These are phyloP conservation scores for Funneliformis mosseae DNA, from an alignment of 192 early-diverging fungal species.

Conservation along the genomic window DNA sequence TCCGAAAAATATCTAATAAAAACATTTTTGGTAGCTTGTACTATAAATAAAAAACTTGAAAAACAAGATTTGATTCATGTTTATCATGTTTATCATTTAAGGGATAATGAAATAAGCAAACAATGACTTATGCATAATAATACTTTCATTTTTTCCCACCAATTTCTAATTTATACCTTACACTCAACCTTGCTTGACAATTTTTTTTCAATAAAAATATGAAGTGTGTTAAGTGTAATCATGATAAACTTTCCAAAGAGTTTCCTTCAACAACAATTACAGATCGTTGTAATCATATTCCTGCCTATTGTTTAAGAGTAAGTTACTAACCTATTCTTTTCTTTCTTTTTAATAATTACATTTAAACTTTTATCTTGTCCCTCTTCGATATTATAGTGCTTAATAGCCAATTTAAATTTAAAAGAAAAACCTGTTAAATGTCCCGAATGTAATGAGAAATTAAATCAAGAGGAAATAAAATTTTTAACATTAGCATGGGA, in stretches of 20 bases:
- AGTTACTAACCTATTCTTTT: background rate
- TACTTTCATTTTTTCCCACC: too few relatives aligned
- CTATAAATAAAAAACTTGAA: background rate
- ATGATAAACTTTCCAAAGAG: slow-evolving; percentile 34
- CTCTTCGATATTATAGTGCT: background rate
- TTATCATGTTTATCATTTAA: background rate
- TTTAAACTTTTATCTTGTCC: background rate
- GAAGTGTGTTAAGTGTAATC: slow-evolving; percentile 31
- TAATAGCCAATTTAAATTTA: background rate
- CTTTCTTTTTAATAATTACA: slow-evolving; percentile 6
- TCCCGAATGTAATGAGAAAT: background rate
- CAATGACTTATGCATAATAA: too few relatives aligned
- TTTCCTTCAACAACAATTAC: slow-evolving; percentile 30
- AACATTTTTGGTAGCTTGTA: background rate
- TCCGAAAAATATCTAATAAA: background rate
- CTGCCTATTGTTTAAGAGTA: slow-evolving; percentile 37
- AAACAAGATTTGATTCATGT: background rate
- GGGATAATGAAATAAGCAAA: background rate
- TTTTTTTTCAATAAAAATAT: slow-evolving; percentile 25
- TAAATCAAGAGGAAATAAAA: background rate
- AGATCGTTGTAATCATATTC: slow-evolving; percentile 32
- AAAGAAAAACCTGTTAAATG: background rate
- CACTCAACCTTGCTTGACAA: too few relatives aligned
- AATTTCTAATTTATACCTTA: too few relatives aligned
- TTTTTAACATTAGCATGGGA: background rate